Conservation (phyloP, 805 yeast genomes). For the Nakazawaea wyomingensis region DNA sequence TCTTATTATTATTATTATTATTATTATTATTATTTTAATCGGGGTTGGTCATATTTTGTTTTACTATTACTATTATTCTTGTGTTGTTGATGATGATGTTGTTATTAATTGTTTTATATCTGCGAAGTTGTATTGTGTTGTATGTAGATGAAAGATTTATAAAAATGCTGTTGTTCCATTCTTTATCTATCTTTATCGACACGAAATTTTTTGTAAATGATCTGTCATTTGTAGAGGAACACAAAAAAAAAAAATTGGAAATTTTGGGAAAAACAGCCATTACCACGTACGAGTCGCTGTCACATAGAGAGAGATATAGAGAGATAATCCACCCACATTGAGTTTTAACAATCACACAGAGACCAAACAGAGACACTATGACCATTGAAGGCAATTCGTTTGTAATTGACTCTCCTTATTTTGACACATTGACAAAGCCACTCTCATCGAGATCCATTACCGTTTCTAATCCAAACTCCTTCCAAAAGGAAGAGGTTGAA, state of each 20-base stretch:
- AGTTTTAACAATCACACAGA: too few species aligned
- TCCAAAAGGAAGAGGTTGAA: conserved; percentile 3
- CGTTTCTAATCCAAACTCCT: background rate
- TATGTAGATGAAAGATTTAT: too few species aligned
- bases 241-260: background rate
- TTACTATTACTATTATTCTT: too few species aligned
- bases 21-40: background rate
- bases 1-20: too few species aligned
- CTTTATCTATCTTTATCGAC: too few species aligned
- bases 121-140: too few species aligned
- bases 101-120: background rate
- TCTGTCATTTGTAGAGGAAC: background rate
- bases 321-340: too few species aligned
- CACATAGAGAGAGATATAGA: too few species aligned
- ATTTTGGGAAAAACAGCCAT: background rate
- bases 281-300: too few species aligned
- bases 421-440: conserved; percentile 5
- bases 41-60: background rate
- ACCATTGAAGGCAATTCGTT: background rate
- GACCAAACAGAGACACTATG: background rate
- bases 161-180: too few species aligned
- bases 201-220: background rate
- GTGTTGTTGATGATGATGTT: background rate
- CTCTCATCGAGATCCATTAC: conserved; percentile 2
- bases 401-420: conserved; percentile 8